phyloP scores from a whole-genome alignment of 78 protist species.

The Dictyostelium capitatum region DNA sequence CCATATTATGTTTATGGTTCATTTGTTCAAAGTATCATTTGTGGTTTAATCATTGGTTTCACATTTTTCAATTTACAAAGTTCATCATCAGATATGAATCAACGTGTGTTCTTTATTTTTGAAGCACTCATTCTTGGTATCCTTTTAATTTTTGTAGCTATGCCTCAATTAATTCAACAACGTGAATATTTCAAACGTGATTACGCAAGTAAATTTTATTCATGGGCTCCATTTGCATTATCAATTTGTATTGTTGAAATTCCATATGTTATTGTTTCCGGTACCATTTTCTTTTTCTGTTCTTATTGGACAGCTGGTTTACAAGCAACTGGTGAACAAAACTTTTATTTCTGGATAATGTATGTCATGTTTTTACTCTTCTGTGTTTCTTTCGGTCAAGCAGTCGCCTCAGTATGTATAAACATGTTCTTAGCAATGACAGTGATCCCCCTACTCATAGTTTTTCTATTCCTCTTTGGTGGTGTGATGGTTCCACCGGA shows the following conservation, averaged over 20 bases:
- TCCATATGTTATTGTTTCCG: constrained; percentile 35
- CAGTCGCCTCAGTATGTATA: constrained; percentile 23
- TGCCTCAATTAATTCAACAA: constrained; percentile 67
- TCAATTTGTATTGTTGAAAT: constrained; percentile 53
- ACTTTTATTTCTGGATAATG: constrained; percentile 49
- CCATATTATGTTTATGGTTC: constrained; percentile 39
- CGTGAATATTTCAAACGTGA: constrained; percentile 56
- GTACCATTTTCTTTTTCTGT: constrained; percentile 61
- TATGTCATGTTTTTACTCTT: constrained; percentile 27
- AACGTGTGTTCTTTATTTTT: constrained; percentile 27
- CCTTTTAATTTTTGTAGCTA: constrained; percentile 41
- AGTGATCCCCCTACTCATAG: constrained; percentile 48
- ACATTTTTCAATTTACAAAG: neutral
- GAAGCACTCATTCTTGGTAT: constrained; percentile 50
- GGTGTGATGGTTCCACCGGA: constrained; percentile 61
- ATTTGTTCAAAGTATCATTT: neutral
- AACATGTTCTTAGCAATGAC: constrained; percentile 37
- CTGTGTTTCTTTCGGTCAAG: constrained; percentile 70
- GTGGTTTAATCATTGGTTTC: constrained; percentile 64
- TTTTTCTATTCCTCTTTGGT: constrained; percentile 70
- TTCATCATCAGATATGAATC: constrained; percentile 51
- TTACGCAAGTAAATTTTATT: constrained; percentile 40
- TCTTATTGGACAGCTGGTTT: constrained; percentile 68
- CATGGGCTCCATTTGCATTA: constrained; percentile 45
- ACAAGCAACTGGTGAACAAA: neutral